Base-by-base conservation (phyloP, 1,139 yeast genomes). In the Protomyces pachydermus region DNA sequence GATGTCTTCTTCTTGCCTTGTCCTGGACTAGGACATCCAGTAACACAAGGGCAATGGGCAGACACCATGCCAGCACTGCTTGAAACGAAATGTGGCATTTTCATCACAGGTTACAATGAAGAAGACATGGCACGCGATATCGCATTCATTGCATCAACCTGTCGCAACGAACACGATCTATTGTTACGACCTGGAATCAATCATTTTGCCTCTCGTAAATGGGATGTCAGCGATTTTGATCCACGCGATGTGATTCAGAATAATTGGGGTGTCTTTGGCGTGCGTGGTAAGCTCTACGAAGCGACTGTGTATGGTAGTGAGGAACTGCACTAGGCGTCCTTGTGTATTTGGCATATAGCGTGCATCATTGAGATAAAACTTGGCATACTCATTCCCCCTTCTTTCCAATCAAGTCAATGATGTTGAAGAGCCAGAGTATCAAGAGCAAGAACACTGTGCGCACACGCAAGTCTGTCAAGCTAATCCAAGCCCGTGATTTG, bases 1-100 rank as follows among this genome's bases (percentile, higher is more conserved):
- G 98, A 93, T 74, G 84, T 85, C 35, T 93, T 93, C 77, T 91
- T 90, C 81, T 79, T 89, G 63, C 93, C 91, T 87, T 98, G 93
- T 75, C 98, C 98, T 1, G 97, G 97, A 54, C 83, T 91, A 74
- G 87, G 90, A 34, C 88, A 95, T 20, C 88, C 90, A 12, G 96
- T 90, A 73, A 83, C 88, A 57, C 80, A 83, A 74, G 85, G 83
- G 61, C 84, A 85, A 72, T 91, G 97, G 96, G 82, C 83, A 68
- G 86, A 87, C 74, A 82, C 96, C 0, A 79, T 93, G 70, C 90
- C 90, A 65, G 97, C 95, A 0, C 79, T 93, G 69, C 79, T 93
- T 68, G 98, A 93, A 69, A 86, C 96, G 61, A 93, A 93, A 76
- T 93, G 98, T 78, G 89, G 96, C 1, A 80, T 93, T 25, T 91